These are phyloP conservation scores for Phytophthora ramorum DNA, from an alignment of 352 stramenopile genomes.

Conservation along the genomic window DNA sequence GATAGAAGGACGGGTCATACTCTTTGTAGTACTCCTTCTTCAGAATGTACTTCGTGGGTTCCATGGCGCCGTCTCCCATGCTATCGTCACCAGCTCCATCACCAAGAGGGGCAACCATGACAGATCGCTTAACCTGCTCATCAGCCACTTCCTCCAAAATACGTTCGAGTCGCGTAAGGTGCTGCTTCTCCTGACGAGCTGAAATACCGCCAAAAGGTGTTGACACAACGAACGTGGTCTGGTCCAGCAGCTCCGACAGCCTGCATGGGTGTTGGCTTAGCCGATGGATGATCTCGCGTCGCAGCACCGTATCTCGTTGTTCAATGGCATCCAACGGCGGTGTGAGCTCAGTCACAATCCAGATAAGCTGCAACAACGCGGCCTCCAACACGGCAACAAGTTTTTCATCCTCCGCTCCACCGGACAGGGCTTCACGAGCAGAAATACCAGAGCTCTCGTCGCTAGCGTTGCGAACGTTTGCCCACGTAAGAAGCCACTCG, in stretches of 20 bases:
- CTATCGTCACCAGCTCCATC: conserved; percentile 39
- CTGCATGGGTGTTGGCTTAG: conserved; percentile 76
- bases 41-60: conserved; percentile 78
- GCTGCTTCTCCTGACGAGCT: conserved; percentile 67
- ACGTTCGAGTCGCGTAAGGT: conserved; percentile 60
- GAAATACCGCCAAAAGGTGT: conserved; percentile 75
- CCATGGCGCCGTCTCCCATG: conserved; percentile 57
- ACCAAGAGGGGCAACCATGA: conserved; percentile 41
- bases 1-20: conserved; percentile 85
- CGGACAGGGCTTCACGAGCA: conserved; percentile 24
- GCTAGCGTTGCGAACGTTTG: conserved; percentile 51
- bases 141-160: conserved; percentile 82
- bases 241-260: conserved; percentile 79
- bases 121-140: conserved; percentile 59
- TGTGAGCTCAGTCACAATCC: conserved; percentile 88
- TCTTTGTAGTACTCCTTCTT: conserved; percentile 83
- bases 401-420: conserved; percentile 60
- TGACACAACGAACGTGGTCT: conserved; percentile 79
- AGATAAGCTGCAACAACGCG: conserved; percentile 84
- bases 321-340: conserved; percentile 69
- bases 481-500: conserved; percentile 74
- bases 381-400: conserved; percentile 75
- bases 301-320: conserved; percentile 66
- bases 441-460: conserved; percentile 53
- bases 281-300: conserved; percentile 89